Conservation (phyloP, 164 flowering plant genomes). For the Brasenia schreberi region DNA sequence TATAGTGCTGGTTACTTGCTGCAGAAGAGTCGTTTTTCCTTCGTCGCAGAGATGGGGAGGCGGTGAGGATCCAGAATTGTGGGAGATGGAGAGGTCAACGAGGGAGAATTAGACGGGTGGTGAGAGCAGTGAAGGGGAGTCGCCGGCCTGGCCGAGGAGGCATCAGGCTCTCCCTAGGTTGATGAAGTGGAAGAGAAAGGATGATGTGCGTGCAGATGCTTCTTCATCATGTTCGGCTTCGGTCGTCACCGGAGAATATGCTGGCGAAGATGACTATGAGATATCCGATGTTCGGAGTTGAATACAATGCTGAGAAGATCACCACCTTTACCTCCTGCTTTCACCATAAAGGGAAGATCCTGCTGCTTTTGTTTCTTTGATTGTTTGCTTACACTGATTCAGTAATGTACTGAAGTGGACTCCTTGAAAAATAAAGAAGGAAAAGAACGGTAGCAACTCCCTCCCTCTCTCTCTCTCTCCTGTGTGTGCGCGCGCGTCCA, state of each 20-base stretch:
- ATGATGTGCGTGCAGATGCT: not conserved
- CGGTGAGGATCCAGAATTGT: not conserved
- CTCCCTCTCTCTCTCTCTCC: too few relatives aligned
- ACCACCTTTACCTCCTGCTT: too few relatives aligned
- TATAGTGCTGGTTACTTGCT: slow-evolving; percentile 24
- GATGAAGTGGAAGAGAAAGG: not conserved
- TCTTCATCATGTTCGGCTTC: not conserved
- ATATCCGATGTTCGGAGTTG: not conserved
- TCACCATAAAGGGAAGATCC: too few relatives aligned
- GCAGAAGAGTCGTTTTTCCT: slow-evolving; percentile 30
- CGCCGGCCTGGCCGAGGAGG: not conserved
- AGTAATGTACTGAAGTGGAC: too few relatives aligned
- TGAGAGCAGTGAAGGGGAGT: not conserved
- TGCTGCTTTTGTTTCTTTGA: too few relatives aligned
- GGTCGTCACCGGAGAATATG: not conserved
- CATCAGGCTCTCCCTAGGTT: not conserved
- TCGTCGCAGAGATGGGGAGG: not conserved
- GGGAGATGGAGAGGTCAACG: not conserved
- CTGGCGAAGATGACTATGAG: not conserved
- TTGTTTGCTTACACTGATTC: too few relatives aligned
- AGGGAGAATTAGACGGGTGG: not conserved
- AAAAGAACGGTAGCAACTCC: too few relatives aligned
- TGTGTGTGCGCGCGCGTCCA: too few relatives aligned
- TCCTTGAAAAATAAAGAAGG: too few relatives aligned
- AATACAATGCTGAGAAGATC: too few relatives aligned